Evolutionary conservation across 225 moss, liverwort and hornwort species (phyloP).

Genomic region (Anthoceros angustus): DNA sequence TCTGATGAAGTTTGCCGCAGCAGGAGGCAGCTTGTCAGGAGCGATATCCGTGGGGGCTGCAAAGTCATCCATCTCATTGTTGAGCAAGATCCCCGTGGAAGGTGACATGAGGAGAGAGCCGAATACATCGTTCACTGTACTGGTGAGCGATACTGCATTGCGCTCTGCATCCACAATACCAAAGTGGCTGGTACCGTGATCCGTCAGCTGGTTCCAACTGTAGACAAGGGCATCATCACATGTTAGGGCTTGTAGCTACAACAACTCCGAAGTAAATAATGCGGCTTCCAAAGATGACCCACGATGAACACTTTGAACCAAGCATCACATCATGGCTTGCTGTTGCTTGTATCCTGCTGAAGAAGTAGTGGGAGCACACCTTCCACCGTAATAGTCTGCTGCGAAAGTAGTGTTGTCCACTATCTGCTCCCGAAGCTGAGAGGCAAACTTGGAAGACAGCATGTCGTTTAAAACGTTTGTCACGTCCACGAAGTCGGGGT

Average conservation of each 20-base stretch:
- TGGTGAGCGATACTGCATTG: slow-evolving; percentile 63
- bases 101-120: slow-evolving; percentile 49
- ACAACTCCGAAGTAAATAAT: neutral
- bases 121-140: slow-evolving; percentile 44
- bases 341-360: neutral
- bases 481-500: slow-evolving; percentile 51
- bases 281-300: too few relatives aligned
- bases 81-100: slow-evolving; percentile 50
- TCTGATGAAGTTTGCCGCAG: slow-evolving; percentile 47
- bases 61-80: slow-evolving; percentile 88
- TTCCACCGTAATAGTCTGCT: slow-evolving; percentile 67
- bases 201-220: slow-evolving; percentile 43
- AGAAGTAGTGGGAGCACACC: slow-evolving; percentile 12
- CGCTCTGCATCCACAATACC: slow-evolving; percentile 45
- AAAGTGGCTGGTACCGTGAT: slow-evolving; percentile 77
- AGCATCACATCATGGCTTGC: neutral
- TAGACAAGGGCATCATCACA: neutral
- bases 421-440: slow-evolving; percentile 30
- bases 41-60: slow-evolving; percentile 16
- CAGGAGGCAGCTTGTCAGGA: slow-evolving; percentile 31
- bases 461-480: slow-evolving; percentile 47
- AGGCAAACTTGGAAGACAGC: slow-evolving; percentile 45
- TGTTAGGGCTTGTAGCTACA: neutral
- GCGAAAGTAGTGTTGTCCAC: slow-evolving; percentile 49
- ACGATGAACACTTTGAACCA: too few relatives aligned